Evolutionary conservation across 352 stramenopile genomes (phyloP).

Genomic region (Phytophthora citrophthora): DNA sequence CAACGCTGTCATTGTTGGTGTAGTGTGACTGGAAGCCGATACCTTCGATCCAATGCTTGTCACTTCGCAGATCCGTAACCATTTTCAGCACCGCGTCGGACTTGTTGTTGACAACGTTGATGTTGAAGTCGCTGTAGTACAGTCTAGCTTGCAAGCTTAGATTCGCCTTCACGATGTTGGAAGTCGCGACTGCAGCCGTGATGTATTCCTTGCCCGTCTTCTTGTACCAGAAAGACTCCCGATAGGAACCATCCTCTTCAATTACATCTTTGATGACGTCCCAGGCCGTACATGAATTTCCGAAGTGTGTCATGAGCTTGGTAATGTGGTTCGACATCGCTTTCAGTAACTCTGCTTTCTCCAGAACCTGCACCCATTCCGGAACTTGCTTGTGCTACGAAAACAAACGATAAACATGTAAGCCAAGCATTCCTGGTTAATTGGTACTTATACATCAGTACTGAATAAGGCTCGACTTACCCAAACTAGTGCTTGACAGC

Average conservation of each 20-base stretch:
- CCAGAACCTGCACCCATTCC: not conserved
- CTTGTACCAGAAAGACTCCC: not conserved
- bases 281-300: not conserved
- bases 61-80: not conserved
- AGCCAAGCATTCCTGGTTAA: too few relatives aligned
- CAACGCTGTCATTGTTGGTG: not conserved
- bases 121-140: not conserved
- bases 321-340: not conserved
- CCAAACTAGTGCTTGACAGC: constrained; percentile 20
- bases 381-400: not conserved
- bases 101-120: not conserved
- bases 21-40: not conserved
- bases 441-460: too few relatives aligned
- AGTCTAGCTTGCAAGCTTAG: not conserved
- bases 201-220: not conserved
- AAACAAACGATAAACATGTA: too few relatives aligned
- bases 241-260: not conserved
- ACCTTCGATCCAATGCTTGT: not conserved
- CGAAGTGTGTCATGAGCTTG: not conserved
- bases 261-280: not conserved
- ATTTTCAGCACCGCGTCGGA: not conserved
- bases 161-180: not conserved
- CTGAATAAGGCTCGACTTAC: not conserved
- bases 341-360: not conserved
- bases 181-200: not conserved